A percentile compares a stretch with the other conserved stretches of the same genome.
These are phyloP conservation scores for Eleusine indica DNA, from an alignment of 176 grass and related monocot genomes.

Conservation along the genomic window DNA sequence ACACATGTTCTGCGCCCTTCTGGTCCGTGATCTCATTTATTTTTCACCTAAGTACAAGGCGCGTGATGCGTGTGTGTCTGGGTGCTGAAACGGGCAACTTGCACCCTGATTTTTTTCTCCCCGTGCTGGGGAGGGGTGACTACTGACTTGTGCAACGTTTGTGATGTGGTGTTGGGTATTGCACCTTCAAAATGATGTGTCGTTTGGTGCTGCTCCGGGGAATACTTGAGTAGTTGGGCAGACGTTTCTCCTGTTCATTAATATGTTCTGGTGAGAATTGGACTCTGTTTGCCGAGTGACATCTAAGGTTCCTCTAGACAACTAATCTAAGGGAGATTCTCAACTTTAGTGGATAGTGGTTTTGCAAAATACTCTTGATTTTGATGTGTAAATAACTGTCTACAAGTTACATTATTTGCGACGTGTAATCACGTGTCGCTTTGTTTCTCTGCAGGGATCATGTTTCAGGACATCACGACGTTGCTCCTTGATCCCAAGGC, in stretches of 20 bases:
- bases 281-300: background rate
- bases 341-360: background rate
- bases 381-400: background rate
- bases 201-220: background rate
- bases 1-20: background rate
- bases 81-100: background rate
- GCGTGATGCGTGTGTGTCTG: background rate
- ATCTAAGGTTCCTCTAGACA: background rate
- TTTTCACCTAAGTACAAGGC: background rate
- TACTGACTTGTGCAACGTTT: background rate
- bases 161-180: background rate
- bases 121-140: too few relatives aligned
- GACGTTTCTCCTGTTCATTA: background rate
- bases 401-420: background rate
- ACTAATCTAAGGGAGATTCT: background rate
- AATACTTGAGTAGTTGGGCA: background rate
- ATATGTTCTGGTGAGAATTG: background rate
- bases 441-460: slow-evolving; percentile 52
- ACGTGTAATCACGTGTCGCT: background rate
- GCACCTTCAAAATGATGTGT: background rate
- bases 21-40: background rate
- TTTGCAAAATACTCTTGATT: background rate
- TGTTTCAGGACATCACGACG: slow-evolving; percentile 98
- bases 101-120: background rate
- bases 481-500: slow-evolving; percentile 76